Evolutionary conservation across 2,329 filamentous ascomycete genomes (phyloP).

Genomic region (Aspergillus jensenii): DNA sequence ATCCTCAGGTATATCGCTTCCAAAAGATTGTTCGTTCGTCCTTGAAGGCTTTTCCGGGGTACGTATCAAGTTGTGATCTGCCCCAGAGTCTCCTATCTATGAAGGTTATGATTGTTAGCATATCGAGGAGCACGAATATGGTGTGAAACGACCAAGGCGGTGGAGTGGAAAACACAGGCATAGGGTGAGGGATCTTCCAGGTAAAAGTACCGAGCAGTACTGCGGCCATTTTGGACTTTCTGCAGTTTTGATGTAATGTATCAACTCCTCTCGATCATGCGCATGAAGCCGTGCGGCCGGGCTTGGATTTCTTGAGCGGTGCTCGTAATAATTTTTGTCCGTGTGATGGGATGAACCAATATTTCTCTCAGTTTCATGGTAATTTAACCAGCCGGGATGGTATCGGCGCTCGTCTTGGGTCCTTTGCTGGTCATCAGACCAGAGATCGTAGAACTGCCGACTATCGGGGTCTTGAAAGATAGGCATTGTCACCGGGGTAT

Average conservation of each 20-base stretch:
- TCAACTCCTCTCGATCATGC: slow-evolving; percentile 71
- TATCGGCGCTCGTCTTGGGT: slow-evolving; percentile 10
- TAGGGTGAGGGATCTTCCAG: background rate
- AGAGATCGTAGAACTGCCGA: slow-evolving; percentile 26
- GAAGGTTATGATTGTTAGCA: background rate
- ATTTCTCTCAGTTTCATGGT: slow-evolving; percentile 13
- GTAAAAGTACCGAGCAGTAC: slow-evolving; percentile 55
- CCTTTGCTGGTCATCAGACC: slow-evolving; percentile 25
- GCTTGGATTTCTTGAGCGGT: slow-evolving; percentile 14
- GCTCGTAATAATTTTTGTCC: slow-evolving; percentile 14
- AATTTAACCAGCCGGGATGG: slow-evolving; percentile 13
- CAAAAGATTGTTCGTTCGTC: slow-evolving; percentile 10
- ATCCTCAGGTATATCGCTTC: slow-evolving; percentile 17
- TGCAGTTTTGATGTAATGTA: slow-evolving; percentile 77
- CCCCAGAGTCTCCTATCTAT: slow-evolving; percentile 14
- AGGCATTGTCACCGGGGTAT: slow-evolving; percentile 31
- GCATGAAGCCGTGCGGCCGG: slow-evolving; percentile 24
- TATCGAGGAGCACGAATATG: background rate
- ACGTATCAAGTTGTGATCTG: slow-evolving; percentile 26
- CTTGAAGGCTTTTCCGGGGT: slow-evolving; percentile 20
- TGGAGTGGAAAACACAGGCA: background rate
- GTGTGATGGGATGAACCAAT: slow-evolving; percentile 14
- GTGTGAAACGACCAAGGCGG: background rate
- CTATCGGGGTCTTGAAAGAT: slow-evolving; percentile 37
- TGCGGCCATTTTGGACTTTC: slow-evolving; percentile 74